A percentile compares a stretch with the other conserved stretches of the same genome.
phyloP scores from a whole-genome alignment of 495 filamentous ascomycete species.

The Podospora pseudoanserina region DNA sequence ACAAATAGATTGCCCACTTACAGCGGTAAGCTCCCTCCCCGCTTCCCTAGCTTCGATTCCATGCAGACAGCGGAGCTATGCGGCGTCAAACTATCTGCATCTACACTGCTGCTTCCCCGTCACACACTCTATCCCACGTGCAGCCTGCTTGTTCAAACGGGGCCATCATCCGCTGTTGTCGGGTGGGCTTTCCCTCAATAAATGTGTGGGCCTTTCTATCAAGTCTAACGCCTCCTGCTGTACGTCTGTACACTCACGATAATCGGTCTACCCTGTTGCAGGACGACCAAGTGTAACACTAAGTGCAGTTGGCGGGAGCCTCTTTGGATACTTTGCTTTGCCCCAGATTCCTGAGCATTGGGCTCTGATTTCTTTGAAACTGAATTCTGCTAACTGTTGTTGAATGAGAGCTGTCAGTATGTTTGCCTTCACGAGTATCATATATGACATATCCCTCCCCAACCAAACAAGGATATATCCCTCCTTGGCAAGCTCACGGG shows the following conservation, averaged over 20 bases:
- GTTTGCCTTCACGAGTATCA: background rate
- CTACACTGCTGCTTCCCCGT: background rate
- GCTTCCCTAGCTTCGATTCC: slow-evolving; percentile 5
- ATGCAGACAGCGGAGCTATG: background rate
- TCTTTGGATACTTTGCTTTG: background rate
- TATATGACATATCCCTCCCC: background rate
- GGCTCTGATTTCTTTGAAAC: background rate
- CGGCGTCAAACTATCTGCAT: background rate
- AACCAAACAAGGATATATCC: background rate
- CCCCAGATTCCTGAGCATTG: background rate
- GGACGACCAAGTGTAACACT: background rate
- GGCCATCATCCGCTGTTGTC: background rate
- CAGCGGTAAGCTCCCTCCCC: slow-evolving; percentile 1
- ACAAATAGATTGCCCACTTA: background rate
- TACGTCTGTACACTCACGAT: background rate
- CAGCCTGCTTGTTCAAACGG: background rate
- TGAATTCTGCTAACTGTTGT: background rate
- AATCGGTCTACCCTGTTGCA: background rate
- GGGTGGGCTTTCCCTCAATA: background rate
- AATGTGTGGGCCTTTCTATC: slow-evolving; percentile 3
- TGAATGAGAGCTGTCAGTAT: too few relatives aligned
- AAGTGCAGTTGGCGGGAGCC: background rate
- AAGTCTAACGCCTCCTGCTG: slow-evolving; percentile 5
- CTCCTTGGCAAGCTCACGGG: background rate
- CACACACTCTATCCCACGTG: background rate